Base-by-base conservation (phyloP, 176 grass and related monocot genomes). In the Phyllostachys edulis region DNA sequence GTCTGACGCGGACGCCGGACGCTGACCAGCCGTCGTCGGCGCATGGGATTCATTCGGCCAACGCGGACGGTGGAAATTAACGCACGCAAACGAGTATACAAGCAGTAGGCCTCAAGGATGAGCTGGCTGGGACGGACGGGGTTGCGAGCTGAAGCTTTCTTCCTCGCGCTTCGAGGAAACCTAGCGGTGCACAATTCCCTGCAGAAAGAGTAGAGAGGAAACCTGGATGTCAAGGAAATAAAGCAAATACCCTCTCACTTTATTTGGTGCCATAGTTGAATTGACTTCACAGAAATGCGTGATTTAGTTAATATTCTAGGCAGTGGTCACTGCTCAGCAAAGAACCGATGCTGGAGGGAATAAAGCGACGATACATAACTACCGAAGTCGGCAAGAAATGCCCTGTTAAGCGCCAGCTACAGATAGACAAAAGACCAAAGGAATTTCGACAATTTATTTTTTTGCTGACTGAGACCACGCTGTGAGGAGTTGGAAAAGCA, bases 171-270 rank as follows among this genome's bases (percentile, higher is more conserved):
- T 55, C 52, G 18, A 56, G 52, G 23, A 41, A 76, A 76, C 51
- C 24, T 41, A 29, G 51, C 52, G 20, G 34, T 23, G 49, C 21
- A 76, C 34, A 76, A 60, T 16, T 62, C 37, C 7, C 51, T 42
- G 36, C 52, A 77, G 14, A 6, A 62, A 14, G 7, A 63, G 37
- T 23, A 5, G 11, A 20, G 40, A 82, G 6, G 63, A 62, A 70
- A 57, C 71, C 63, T 87, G 79, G 63, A 16, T 63, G 63, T 10
- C 84, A 79, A 50, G 84, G 67, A 72, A 79, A 29, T 47, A 45
- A 50, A 65, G 75, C 47, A 49, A 5, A 49, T 16, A 16, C 17
- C 8, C 4, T 5, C 5, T 6, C 42, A 23, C 69, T 74, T 73
- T 64, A 36, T 24, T 55, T 9, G 29, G 26, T 69, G 66, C 66